These are phyloP conservation scores for Hansenula sp. DNA, from an alignment of 1,139 yeast species.

Conservation along the genomic window DNA sequence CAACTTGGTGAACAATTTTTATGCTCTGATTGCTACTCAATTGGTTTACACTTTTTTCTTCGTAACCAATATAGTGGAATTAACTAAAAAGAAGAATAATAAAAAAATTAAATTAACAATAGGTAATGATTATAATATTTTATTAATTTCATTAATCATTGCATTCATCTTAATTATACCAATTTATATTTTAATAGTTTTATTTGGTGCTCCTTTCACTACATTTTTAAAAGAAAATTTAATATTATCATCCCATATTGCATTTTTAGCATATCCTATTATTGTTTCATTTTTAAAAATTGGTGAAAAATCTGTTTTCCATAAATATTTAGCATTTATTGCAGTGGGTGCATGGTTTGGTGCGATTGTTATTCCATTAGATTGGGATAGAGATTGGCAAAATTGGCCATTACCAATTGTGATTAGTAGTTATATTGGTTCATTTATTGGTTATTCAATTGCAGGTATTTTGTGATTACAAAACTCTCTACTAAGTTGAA, in stretches of 20 bases:
- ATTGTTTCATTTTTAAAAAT: conserved; percentile 62
- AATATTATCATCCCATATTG: conserved; percentile 59
- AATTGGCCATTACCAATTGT: conserved; percentile 92
- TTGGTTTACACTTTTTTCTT: conserved; percentile 7
- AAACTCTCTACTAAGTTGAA: too few species aligned
- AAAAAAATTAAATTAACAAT: conserved; percentile 7
- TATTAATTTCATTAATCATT: conserved; percentile 10
- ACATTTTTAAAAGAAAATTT: conserved; percentile 54
- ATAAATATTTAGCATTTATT: conserved; percentile 42
- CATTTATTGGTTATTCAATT: conserved; percentile 47
- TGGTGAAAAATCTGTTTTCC: conserved; percentile 47
- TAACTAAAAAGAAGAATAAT: conserved; percentile 6
- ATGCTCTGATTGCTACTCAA: conserved; percentile 8
- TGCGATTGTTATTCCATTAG: conserved; percentile 89
- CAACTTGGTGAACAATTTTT: conserved; percentile 5
- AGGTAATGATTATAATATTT: conserved; percentile 9
- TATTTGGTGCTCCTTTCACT: conserved; percentile 87
- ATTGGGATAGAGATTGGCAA: conserved; percentile 99
- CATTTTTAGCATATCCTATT: conserved; percentile 48
- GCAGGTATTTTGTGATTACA: conserved; percentile 10
- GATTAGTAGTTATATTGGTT: conserved; percentile 75
- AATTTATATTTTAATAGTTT: conserved; percentile 45
- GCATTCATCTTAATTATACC: conserved; percentile 46
- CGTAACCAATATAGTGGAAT: conserved; percentile 5
- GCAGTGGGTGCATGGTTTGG: conserved; percentile 88